A percentile compares a stretch with the other conserved stretches of the same genome.
These are phyloP conservation scores for Clitoria ternatea DNA, from an alignment of 306 rosid genomes.

Conservation along the genomic window DNA sequence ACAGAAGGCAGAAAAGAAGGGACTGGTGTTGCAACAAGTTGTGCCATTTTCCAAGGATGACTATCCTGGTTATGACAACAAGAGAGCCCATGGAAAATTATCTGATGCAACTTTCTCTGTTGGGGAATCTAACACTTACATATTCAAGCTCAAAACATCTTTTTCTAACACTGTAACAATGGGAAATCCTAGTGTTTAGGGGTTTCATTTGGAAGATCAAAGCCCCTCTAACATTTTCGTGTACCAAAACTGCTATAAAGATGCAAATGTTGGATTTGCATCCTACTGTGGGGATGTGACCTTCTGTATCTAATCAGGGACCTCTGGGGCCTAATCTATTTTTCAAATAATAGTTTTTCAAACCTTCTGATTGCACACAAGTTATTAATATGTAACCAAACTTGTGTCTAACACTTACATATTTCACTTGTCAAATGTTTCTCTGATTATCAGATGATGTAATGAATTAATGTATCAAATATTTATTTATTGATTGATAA, in stretches of 20 bases:
- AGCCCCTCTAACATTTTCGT: not conserved
- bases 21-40: slow-evolving; percentile 34
- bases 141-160: slow-evolving; percentile 43
- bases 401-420: not conserved
- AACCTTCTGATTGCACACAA: no score
- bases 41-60: slow-evolving; percentile 50
- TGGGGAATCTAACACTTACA: slow-evolving; percentile 62
- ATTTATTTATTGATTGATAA: no score
- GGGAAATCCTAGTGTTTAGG: not conserved
- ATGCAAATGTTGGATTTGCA: not conserved
- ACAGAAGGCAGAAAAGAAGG: slow-evolving; percentile 57
- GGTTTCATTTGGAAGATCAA: not conserved
- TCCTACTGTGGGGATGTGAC: not conserved
- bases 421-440: no score
- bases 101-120: slow-evolving; percentile 47
- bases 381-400: no score
- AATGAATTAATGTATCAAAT: no score
- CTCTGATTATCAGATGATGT: no score
- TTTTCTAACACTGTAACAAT: not conserved
- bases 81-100: slow-evolving; percentile 63
- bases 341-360: not conserved
- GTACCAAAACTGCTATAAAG: not conserved
- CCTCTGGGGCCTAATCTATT: not conserved
- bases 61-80: slow-evolving; percentile 72
- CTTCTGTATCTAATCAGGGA: not conserved